These are phyloP conservation scores for Fusarium scirpi DNA, from an alignment of 2,329 filamentous ascomycete species.

Conservation along the genomic window DNA sequence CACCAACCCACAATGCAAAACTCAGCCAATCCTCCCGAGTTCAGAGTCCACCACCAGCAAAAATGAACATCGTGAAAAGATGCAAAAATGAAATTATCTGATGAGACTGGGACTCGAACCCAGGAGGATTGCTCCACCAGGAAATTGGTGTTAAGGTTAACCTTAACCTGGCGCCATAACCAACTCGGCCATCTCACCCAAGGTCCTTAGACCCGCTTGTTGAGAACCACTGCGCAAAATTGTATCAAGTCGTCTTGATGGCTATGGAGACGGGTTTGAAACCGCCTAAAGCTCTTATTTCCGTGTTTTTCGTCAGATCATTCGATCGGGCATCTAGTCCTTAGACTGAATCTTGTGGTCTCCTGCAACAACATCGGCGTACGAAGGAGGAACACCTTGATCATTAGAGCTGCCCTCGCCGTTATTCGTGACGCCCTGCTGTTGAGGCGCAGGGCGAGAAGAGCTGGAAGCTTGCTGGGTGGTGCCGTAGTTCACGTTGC, in stretches of 20 bases:
- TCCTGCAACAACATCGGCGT: constrained; percentile 88
- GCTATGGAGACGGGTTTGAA: background rate
- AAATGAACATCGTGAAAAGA: constrained; percentile 9
- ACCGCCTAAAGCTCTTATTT: background rate
- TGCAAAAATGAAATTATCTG: constrained; percentile 34
- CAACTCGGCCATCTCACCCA: constrained; percentile 47
- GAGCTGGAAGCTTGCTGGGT: constrained; percentile 50
- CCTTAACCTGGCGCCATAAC: constrained; percentile 47
- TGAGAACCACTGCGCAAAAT: constrained; percentile 12
- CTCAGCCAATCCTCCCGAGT: background rate
- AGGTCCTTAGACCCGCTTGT: constrained; percentile 36
- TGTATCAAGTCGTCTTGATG: constrained; percentile 11
- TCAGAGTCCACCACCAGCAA: background rate
- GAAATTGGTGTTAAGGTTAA: constrained; percentile 42
- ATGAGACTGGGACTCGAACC: constrained; percentile 47
- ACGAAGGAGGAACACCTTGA: constrained; percentile 78
- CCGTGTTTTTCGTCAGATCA: background rate
- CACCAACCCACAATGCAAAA: background rate
- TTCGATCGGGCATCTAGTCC: constrained; percentile 40
- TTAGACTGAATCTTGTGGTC: constrained; percentile 87
- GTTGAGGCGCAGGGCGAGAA: constrained; percentile 46
- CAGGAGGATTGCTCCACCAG: constrained; percentile 47
- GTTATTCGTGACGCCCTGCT: constrained; percentile 51
- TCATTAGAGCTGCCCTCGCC: constrained; percentile 57
- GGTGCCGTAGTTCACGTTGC: constrained; percentile 62